Evolutionary conservation across 768 basidiomycete genomes (phyloP).

Genomic region (Sutorius australiensis): DNA sequence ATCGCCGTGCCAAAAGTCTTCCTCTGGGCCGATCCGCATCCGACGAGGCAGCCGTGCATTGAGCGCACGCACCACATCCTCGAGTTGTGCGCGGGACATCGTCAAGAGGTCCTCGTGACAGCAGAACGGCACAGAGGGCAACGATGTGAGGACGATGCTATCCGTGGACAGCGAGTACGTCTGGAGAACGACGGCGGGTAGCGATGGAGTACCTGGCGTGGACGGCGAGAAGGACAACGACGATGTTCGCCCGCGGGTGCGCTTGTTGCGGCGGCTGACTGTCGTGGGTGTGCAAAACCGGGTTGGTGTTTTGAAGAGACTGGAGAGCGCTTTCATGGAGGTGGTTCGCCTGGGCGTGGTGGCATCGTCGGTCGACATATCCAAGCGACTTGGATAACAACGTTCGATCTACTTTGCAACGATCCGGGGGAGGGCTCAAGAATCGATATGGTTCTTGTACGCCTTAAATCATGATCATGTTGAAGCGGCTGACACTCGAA

Average conservation of each 20-base stretch:
- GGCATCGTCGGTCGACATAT: constrained; percentile 8
- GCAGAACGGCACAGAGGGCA: constrained; percentile 59
- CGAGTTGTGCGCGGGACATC: constrained; percentile 54
- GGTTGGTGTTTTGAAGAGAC: constrained; percentile 24
- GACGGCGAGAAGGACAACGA: constrained; percentile 8
- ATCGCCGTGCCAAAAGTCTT: constrained; percentile 21
- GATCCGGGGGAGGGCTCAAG: neutral
- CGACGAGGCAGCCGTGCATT: constrained; percentile 54
- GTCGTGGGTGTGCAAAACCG: constrained; percentile 20
- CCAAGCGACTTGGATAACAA: neutral
- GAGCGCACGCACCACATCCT: constrained; percentile 48
- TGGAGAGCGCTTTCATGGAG: constrained; percentile 14
- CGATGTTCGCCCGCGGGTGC: constrained; percentile 12
- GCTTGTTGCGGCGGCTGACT: constrained; percentile 19
- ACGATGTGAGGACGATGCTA: constrained; percentile 60
- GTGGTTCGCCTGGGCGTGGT: constrained; percentile 10
- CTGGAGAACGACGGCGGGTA: constrained; percentile 53
- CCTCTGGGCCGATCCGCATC: constrained; percentile 45
- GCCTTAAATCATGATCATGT: neutral
- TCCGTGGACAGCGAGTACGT: constrained; percentile 48
- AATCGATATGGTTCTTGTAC: neutral
- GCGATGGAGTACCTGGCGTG: constrained; percentile 3
- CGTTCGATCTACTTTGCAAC: neutral
- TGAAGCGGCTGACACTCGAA: constrained; percentile 7
- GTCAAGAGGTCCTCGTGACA: constrained; percentile 70